Evolutionary conservation across 1,284 basidiomycete genomes (phyloP).

Genomic region (Pulchroboletus neoregius): DNA sequence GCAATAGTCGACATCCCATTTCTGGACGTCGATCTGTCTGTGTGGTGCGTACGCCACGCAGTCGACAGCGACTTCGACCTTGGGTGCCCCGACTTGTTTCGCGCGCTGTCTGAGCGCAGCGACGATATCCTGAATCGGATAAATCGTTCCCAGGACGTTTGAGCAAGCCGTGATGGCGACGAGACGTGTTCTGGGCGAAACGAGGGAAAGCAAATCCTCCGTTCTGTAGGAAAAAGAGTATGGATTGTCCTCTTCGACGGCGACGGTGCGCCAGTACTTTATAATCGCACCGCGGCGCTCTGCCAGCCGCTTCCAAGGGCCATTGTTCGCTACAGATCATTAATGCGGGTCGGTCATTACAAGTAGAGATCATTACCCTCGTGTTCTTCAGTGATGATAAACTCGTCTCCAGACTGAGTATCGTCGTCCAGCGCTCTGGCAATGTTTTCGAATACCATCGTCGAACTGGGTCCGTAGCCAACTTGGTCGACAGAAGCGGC

Average conservation of each 20-base stretch:
- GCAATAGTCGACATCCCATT: slow-evolving; percentile 73
- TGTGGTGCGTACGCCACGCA: slow-evolving; percentile 81
- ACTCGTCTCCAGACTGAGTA: slow-evolving; percentile 59
- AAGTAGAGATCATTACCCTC: slow-evolving; percentile 48
- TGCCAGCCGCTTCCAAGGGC: slow-evolving; percentile 74
- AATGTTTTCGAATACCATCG: slow-evolving; percentile 62
- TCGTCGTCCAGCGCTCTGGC: slow-evolving; percentile 54
- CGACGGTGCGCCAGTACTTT: slow-evolving; percentile 57
- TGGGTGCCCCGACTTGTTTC: slow-evolving; percentile 49
- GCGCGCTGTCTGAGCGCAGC: slow-evolving; percentile 50
- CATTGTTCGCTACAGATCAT: slow-evolving; percentile 56
- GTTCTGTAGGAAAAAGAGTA: slow-evolving; percentile 60
- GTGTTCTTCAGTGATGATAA: slow-evolving; percentile 73
- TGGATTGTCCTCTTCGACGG: slow-evolving; percentile 52
- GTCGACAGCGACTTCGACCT: slow-evolving; percentile 66
- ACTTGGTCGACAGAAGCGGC: slow-evolving; percentile 59
- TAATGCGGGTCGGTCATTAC: background rate
- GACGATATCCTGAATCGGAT: slow-evolving; percentile 57
- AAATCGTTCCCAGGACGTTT: slow-evolving; percentile 68
- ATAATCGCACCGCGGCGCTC: slow-evolving; percentile 50
- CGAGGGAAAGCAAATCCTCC: slow-evolving; percentile 57
- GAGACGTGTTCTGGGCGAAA: slow-evolving; percentile 63
- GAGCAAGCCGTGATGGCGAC: slow-evolving; percentile 75
- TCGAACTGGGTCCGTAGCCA: slow-evolving; percentile 65
- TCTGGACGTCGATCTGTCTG: slow-evolving; percentile 61